phyloP scores from a whole-genome alignment of 495 filamentous ascomycete species.

The Neurospora sp. region DNA sequence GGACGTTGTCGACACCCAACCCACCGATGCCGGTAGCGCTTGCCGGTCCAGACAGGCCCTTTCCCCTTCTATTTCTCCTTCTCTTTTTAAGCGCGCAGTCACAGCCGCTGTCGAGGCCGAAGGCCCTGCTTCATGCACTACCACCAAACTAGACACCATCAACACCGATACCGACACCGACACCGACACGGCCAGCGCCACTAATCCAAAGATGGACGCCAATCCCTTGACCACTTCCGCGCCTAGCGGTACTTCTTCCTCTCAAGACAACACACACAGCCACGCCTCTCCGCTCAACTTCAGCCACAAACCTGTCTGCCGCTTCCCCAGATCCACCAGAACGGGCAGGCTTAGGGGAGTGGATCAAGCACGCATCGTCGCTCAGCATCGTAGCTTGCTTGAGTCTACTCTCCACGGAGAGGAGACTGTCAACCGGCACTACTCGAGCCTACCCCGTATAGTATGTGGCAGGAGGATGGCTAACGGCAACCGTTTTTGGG shows the following conservation, averaged over 20 bases:
- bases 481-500: too few relatives aligned
- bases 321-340: neutral
- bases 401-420: accelerated
- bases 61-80: neutral
- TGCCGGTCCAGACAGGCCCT: neutral
- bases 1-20: neutral
- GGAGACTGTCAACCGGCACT: neutral
- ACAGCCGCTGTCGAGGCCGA: neutral
- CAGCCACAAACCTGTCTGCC: neutral
- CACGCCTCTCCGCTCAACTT: neutral
- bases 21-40: neutral
- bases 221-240: neutral
- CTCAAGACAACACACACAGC: neutral
- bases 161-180: neutral
- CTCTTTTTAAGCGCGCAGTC: neutral
- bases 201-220: neutral
- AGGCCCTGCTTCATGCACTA: neutral
- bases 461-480: too few relatives aligned
- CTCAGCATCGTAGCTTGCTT: neutral
- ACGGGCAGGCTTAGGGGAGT: neutral
- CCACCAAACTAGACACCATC: neutral
- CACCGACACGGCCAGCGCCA: neutral
- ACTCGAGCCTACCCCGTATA: neutral
- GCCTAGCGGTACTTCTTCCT: neutral
- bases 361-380: neutral